Conservation (phyloP, 768 basidiomycete genomes). For the Pleurotus cornucopiae region DNA sequence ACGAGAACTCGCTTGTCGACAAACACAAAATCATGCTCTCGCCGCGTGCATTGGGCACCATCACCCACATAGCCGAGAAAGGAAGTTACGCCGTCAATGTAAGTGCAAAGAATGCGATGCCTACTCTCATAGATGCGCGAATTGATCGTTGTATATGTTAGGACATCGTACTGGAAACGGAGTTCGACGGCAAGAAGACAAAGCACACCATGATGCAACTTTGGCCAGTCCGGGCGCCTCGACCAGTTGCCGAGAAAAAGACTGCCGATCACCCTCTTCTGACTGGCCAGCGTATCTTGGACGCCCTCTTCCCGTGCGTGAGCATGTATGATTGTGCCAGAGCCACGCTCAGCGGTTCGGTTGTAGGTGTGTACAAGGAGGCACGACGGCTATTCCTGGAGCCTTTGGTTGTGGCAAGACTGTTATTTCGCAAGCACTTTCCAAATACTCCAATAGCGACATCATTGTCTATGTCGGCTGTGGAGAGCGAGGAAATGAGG, state of each 20-base stretch:
- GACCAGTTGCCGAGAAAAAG: constrained; percentile 93
- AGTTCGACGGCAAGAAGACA: constrained; percentile 92
- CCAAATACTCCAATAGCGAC: constrained; percentile 98
- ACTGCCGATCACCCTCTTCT: constrained; percentile 89
- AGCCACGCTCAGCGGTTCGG: neutral
- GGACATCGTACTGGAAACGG: constrained; percentile 96
- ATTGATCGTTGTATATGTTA: constrained; percentile 21
- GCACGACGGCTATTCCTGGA: constrained; percentile 96
- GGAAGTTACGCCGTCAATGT: constrained; percentile 92
- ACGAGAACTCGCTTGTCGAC: constrained; percentile 94
- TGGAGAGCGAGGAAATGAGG: constrained; percentile 98
- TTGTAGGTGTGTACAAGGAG: constrained; percentile 89
- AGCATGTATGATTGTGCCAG: neutral
- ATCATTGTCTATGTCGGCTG: constrained; percentile 99
- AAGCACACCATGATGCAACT: constrained; percentile 96
- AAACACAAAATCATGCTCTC: constrained; percentile 97
- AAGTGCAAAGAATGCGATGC: constrained; percentile 21
- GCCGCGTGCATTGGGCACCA: constrained; percentile 91
- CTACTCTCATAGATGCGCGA: too few species aligned
- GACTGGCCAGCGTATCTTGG: constrained; percentile 95
- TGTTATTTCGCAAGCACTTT: constrained; percentile 96
- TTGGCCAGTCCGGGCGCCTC: constrained; percentile 98
- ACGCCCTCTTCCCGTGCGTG: constrained; percentile 91
- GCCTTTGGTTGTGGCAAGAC: constrained; percentile 99
- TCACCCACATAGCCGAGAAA: constrained; percentile 90